Percentiles rank a stretch among this genome's conserved stretches.
These are phyloP conservation scores for Fusarium sp. DNA, from an alignment of 2,329 filamentous ascomycete genomes.

Conservation along the genomic window DNA sequence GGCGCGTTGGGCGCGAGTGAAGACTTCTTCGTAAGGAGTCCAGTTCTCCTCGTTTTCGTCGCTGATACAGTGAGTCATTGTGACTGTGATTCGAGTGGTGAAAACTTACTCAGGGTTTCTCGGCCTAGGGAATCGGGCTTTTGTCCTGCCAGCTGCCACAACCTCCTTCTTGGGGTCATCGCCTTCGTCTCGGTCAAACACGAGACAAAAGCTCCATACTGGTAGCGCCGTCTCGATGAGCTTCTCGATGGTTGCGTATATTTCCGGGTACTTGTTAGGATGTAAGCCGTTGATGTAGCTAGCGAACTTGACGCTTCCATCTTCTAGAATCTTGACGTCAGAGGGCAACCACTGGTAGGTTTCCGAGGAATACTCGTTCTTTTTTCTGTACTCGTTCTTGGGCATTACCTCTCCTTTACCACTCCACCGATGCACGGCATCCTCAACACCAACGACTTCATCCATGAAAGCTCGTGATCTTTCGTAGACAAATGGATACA, in stretches of 20 bases:
- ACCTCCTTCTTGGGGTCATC: accelerated
- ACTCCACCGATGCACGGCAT: conserved; percentile 42
- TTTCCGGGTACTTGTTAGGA: conserved; percentile 48
- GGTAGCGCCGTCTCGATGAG: conserved; percentile 55
- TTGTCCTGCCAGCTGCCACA: conserved; percentile 22
- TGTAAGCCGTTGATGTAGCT: conserved; percentile 64
- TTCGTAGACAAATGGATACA: conserved; percentile 43
- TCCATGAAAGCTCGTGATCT: conserved; percentile 53
- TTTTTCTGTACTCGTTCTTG: conserved; percentile 44
- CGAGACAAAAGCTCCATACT: conserved; percentile 58
- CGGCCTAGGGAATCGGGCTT: conserved; percentile 24
- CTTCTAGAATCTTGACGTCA: conserved; percentile 57
- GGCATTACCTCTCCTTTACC: conserved; percentile 44
- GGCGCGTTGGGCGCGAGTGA: background rate
- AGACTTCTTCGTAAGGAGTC: background rate
- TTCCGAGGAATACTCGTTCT: conserved; percentile 58
- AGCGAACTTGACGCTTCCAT: conserved; percentile 52
- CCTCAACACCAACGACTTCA: conserved; percentile 46
- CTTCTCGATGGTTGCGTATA: conserved; percentile 56
- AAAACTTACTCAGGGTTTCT: conserved; percentile 21
- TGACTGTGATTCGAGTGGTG: accelerated
- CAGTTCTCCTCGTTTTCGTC: conserved; percentile 32
- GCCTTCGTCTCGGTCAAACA: background rate
- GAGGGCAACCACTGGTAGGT: conserved; percentile 48
- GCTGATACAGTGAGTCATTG: conserved; percentile 3